These are phyloP conservation scores for Colletotrichum zoysiae DNA, from an alignment of 2,329 filamentous ascomycete genomes.

Conservation along the genomic window DNA sequence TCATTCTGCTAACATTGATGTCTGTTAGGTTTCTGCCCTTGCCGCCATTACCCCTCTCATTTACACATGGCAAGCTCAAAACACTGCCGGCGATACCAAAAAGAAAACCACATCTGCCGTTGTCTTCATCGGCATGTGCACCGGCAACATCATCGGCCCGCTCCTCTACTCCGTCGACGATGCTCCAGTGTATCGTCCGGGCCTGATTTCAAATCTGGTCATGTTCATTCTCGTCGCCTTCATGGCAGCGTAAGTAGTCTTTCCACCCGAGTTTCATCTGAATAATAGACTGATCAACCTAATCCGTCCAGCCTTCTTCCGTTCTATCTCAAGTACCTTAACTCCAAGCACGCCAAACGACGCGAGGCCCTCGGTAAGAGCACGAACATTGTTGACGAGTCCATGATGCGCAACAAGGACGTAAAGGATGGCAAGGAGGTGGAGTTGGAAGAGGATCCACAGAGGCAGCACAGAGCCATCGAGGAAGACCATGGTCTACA, in stretches of 20 bases:
- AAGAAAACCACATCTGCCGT: constrained; percentile 74
- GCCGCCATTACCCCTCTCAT: constrained; percentile 64
- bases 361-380: constrained; percentile 70
- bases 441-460: constrained; percentile 44
- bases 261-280: accelerated
- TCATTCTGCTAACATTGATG: not conserved
- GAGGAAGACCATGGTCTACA: constrained; percentile 57
- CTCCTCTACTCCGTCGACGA: constrained; percentile 72
- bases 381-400: constrained; percentile 30
- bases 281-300: not conserved
- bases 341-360: constrained; percentile 65
- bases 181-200: constrained; percentile 67
- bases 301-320: constrained; percentile 46
- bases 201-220: constrained; percentile 70
- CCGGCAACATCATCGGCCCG: constrained; percentile 76
- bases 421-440: constrained; percentile 42
- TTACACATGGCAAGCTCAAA: constrained; percentile 72
- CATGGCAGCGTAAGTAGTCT: constrained; percentile 48
- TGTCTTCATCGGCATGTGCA: constrained; percentile 74
- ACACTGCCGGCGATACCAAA: constrained; percentile 78
- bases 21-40: constrained; percentile 32
- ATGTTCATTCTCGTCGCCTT: constrained; percentile 72
- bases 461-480: constrained; percentile 41
- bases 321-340: constrained; percentile 64
- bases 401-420: constrained; percentile 38